Evolutionary conservation across 2,329 filamentous ascomycete species (phyloP), one percentile per base, ranked within the genome.

Genomic region (Talaromyces marneffei): DNA sequence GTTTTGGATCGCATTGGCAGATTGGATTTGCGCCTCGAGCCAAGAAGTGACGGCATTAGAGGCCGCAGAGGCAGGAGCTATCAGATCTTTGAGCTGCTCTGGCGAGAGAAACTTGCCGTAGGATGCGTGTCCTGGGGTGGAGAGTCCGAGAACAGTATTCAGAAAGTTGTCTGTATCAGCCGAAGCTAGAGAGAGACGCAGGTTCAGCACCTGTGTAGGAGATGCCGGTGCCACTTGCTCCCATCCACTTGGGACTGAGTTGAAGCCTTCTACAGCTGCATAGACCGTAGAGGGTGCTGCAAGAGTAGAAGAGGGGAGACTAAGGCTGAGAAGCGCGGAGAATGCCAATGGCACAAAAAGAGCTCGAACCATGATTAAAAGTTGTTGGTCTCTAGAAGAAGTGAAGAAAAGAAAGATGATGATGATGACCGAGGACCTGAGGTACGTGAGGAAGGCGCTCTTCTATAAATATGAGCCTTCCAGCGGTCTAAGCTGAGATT

Each of bases 231-330:
- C 25, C 16, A 61, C 12, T 27, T 46, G 53, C 27, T 61, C 46
- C 59, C 59, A 61, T 33, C 59, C 59, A 37, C 59, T 25, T 33
- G 59, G 59, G 42, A 61, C 44, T 31, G 55, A 39, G 16, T 57
- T 14, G 40, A 48, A 57, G 6, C 33, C 50, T 25, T 54, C 46
- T 50, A 50, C 46, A 31, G 8, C 31, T 50, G n/a, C 46, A 50
- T 31, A 50, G 27, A 25, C 31, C 25, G 46, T 48, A 48, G 25
- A 23, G 20, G 46, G 46, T 12, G 46, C 46, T 31, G 46, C 46
- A 50, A 50, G 27, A 31, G 25, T 14, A 14, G n/a, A 18, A 12
- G 9, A 33, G 4, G 29, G 29, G 9, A 33, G 29, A 33, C 29
- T 33, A 4, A 33, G 29, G 29, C 10, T 50, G 27, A 31, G 16